Percentiles rank a stretch among this genome's conserved stretches.
These are phyloP conservation scores for Corrigiola litoralis DNA, from an alignment of 179 eudicot species.

Conservation along the genomic window DNA sequence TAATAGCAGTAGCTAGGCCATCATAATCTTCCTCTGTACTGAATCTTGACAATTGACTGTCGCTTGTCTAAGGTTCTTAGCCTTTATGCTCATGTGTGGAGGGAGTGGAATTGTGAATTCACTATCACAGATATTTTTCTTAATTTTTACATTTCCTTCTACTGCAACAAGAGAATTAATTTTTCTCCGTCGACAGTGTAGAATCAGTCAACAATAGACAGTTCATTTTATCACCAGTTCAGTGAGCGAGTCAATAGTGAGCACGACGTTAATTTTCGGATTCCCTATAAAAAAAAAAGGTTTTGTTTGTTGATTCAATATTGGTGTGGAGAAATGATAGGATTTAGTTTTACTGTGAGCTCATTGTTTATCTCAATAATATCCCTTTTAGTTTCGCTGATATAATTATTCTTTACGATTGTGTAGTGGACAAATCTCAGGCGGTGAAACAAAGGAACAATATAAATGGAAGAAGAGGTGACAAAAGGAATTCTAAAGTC, in stretches of 20 bases:
- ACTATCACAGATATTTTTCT: neutral
- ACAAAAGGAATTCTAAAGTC: slow-evolving; percentile 72
- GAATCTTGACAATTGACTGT: too few species aligned
- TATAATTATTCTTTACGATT: slow-evolving; percentile 1
- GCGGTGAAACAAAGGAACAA: slow-evolving; percentile 44
- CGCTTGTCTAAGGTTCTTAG: too few species aligned
- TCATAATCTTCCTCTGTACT: too few species aligned
- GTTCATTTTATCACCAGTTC: neutral
- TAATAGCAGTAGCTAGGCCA: neutral
- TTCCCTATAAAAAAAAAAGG: too few species aligned
- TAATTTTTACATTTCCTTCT: too few species aligned
- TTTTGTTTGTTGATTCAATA: too few species aligned
- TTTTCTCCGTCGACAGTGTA: neutral
- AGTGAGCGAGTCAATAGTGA: too few species aligned
- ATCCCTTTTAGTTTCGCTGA: neutral
- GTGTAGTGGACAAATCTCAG: slow-evolving; percentile 48
- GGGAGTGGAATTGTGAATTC: neutral
- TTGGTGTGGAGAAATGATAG: too few species aligned
- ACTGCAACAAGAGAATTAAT: too few species aligned
- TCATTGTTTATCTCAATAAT: neutral
- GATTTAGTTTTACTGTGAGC: neutral
- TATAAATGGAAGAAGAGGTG: slow-evolving; percentile 65
- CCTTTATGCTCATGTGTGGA: neutral
- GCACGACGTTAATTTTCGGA: too few species aligned
- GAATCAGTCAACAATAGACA: neutral